Conservation (phyloP, 495 filamentous ascomycete genomes). For the Hyaloscypha hepaticicola region DNA sequence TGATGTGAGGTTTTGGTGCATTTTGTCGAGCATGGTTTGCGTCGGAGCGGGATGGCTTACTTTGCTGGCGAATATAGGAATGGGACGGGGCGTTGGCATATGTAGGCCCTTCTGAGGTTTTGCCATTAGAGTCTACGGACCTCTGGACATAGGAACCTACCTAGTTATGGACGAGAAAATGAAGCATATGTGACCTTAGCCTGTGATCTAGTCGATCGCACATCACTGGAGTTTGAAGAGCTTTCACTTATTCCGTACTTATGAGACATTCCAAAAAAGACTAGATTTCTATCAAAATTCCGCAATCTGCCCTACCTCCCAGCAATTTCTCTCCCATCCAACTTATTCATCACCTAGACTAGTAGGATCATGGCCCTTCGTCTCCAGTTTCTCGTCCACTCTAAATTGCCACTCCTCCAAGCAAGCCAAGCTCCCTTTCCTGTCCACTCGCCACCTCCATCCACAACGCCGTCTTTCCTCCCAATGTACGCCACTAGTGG, state of each 20-base stretch:
- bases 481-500: conserved; percentile 15
- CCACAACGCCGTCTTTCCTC: conserved; percentile 5
- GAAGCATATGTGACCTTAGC: background rate
- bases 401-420: conserved; percentile 12
- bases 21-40: background rate
- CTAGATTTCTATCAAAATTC: no score
- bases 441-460: conserved; percentile 11
- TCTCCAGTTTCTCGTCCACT: conserved; percentile 17
- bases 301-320: no score
- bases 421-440: conserved; percentile 15
- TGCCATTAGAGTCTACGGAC: background rate
- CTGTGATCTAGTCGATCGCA: background rate
- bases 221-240: background rate
- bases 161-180: background rate
- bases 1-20: background rate
- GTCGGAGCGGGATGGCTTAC: conserved; percentile 2
- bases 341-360: conserved; percentile 12
- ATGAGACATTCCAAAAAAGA: no score
- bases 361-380: conserved; percentile 12
- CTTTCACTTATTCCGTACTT: no score
- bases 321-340: conserved; percentile 20
- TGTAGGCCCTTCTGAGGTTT: background rate
- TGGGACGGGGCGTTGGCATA: background rate
- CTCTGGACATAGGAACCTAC: background rate
- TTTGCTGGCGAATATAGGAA: background rate